Conservation (phyloP, 768 basidiomycete genomes). For the Chalciporus sphaerocephalus region DNA sequence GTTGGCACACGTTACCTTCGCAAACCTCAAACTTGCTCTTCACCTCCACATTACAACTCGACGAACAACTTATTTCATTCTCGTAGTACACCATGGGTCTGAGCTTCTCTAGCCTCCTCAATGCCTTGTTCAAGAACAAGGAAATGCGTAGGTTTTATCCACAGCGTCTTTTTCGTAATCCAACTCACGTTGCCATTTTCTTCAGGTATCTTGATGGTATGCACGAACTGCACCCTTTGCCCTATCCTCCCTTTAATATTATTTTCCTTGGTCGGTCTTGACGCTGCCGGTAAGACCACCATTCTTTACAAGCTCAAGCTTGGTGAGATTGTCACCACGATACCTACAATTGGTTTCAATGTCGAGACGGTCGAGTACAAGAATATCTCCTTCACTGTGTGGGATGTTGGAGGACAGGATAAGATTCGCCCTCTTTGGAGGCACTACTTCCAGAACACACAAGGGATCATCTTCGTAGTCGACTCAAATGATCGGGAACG, state of each 20-base stretch:
- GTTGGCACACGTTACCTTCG: constrained; percentile 29
- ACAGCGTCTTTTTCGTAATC: constrained; percentile 13
- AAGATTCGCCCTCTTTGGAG: constrained; percentile 99
- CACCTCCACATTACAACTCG: constrained; percentile 26
- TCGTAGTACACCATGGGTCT: constrained; percentile 64
- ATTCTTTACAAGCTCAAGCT: constrained; percentile 99
- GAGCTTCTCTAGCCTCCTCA: constrained; percentile 68
- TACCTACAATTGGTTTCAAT: constrained; percentile 99
- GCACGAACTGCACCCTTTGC: constrained; percentile 22
- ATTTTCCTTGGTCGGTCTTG: constrained; percentile 81
- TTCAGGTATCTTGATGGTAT: constrained; percentile 93
- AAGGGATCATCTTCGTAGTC: constrained; percentile 99
- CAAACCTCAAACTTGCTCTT: constrained; percentile 34
- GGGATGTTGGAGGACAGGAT: constrained; percentile 99
- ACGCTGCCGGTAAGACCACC: constrained; percentile 97
- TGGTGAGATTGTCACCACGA: constrained; percentile 99
- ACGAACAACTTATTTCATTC: constrained; percentile 27
- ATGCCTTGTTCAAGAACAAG: constrained; percentile 93
- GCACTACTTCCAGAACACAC: constrained; percentile 99
- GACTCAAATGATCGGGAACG: constrained; percentile 99
- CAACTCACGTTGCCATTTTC: constrained; percentile 25
- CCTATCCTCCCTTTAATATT: constrained; percentile 9
- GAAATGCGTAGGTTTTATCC: constrained; percentile 86
- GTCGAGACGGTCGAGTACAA: constrained; percentile 99
- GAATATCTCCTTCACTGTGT: constrained; percentile 99